A percentile compares a stretch with the other conserved stretches of the same genome.
phyloP scores from a whole-genome alignment of 176 grass and related monocot species.

The Carex kokanica region DNA sequence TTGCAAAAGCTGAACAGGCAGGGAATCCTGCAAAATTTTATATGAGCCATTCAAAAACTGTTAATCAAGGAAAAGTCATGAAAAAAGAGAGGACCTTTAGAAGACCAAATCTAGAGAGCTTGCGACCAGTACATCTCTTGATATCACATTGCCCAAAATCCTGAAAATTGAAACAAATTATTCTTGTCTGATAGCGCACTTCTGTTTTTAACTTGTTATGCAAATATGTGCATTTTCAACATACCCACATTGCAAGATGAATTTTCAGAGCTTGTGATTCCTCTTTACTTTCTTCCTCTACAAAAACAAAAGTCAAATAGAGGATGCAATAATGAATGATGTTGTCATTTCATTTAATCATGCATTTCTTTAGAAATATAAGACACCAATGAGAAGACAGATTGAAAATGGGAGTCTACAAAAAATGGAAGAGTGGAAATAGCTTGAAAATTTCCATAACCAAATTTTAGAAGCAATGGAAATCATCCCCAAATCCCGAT shows the following conservation, averaged over 20 bases:
- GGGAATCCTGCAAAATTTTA: neutral
- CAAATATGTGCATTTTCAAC: constrained; percentile 24
- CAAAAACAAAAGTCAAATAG: neutral
- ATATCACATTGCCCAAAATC: constrained; percentile 92
- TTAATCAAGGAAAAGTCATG: neutral
- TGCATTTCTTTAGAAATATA: neutral
- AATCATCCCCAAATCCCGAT: neutral
- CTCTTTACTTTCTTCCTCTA: constrained; percentile 42
- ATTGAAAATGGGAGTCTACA: neutral
- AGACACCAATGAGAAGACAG: neutral
- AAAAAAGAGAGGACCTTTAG: constrained; percentile 46
- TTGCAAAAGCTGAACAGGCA: neutral
- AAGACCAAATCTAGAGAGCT: constrained; percentile 87
- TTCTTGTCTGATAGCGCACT: constrained; percentile 11
- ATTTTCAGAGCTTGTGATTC: constrained; percentile 50
- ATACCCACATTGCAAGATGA: constrained; percentile 99
- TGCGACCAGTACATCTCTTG: constrained; percentile 95
- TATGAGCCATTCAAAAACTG: neutral
- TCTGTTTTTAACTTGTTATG: neutral
- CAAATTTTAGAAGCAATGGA: neutral
- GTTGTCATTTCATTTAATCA: neutral
- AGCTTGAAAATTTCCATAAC: neutral
- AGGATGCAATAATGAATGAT: neutral
- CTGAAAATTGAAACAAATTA: constrained; percentile 35
- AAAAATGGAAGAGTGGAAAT: neutral